phyloP scores from a whole-genome alignment of 352 stramenopile genomes.

The Phytophthora ohioensis region DNA sequence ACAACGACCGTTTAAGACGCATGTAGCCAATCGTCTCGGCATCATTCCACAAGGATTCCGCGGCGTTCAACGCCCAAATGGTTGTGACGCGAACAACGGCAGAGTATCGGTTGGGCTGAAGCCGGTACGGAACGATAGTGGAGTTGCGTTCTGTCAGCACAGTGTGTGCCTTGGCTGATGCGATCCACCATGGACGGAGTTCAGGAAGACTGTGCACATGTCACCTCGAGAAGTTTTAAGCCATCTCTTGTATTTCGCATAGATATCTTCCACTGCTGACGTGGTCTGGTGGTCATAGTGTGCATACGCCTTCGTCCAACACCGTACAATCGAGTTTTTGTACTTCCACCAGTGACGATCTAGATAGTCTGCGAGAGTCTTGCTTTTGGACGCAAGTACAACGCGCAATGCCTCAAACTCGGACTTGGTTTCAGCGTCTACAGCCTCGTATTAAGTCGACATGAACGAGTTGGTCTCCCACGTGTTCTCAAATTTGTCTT shows the following conservation, averaged over 20 bases:
- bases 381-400: not conserved
- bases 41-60: not conserved
- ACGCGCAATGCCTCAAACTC: not conserved
- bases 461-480: conserved; percentile 3
- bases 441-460: not conserved
- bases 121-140: not conserved
- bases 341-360: conserved; percentile 9
- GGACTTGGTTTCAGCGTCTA: not conserved
- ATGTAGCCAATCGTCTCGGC: not conserved
- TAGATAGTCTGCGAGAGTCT: not conserved
- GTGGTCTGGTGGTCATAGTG: conserved; percentile 1
- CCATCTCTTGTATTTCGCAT: conserved; percentile 3
- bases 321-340: not conserved
- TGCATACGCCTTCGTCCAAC: conserved; percentile 1
- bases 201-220: conserved; percentile 7
- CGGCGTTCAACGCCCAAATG: not conserved
- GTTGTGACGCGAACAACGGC: not conserved
- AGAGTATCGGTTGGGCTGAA: not conserved
- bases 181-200: conserved; percentile 4
- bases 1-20: not conserved
- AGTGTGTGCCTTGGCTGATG: not conserved
- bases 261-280: conserved; percentile 2
- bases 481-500: conserved; percentile 3
- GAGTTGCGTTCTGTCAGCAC: conserved; percentile 1
- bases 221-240: not conserved